Evolutionary conservation across 768 basidiomycete genomes (phyloP), one percentile per base, ranked within the genome.

Genomic region (Xerocomellus amylosporus): DNA sequence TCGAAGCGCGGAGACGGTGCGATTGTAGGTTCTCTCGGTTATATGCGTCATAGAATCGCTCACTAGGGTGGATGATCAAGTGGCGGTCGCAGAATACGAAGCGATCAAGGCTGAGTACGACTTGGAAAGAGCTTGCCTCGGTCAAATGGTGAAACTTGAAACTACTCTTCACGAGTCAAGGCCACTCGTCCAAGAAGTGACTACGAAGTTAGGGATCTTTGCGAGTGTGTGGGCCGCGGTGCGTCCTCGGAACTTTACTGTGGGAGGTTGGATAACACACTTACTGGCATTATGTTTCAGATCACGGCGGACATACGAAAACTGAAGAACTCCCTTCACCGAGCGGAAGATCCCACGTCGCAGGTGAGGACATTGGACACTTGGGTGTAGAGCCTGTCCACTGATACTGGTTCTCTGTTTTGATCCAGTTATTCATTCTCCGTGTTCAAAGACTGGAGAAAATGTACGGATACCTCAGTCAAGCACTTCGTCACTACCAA

Each of bases 401-500:
- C 28, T 53, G 5, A 58, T 9, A 2, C 13, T n/a, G 2, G 5
- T 2, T 22, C 24, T 24, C 36, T 24, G 30, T 13, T 28, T 43
- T 30, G 3, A 24, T n/a, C 3, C 8, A 62, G 63, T 24, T 64
- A 15, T 65, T 64, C 42, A 19, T 42, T 43, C 37, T 34, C 13
- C 63, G 63, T 14, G 44, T 64, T 34, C 42, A 53, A 20, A 47
- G 40, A 36, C 39, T 64, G 26, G 63, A 64, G 46, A 47, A 1
- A 4, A 46, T 64, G 59, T 64, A 64, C 5, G 54, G 54, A 20
- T 63, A 56, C 39, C 64, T 65, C 9, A 60, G 61, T 24, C 58
- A 42, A 28, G 64, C 64, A 7, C 64, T 65, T 39, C 61, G 58
- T 30, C 48, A 57, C 31, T 66, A 65, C 38, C 64, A 65, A 22